A percentile compares a stretch with the other conserved stretches of the same genome.
phyloP scores from a whole-genome alignment of 345 rosid genomes.

The Brassica carinata region DNA sequence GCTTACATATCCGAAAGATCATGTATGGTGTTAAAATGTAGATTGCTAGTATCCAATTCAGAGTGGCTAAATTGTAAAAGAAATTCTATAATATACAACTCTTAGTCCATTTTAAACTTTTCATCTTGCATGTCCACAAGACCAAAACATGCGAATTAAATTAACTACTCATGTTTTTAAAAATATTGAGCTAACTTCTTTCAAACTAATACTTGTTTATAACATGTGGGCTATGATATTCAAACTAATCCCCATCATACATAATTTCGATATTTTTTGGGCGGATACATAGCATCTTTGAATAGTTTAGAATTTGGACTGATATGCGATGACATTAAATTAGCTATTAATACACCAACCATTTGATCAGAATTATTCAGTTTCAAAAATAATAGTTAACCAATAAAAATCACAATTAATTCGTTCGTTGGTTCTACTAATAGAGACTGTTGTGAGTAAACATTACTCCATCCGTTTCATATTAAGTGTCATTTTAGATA shows the following conservation, averaged over 20 bases:
- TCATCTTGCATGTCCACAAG: conserved; percentile 1
- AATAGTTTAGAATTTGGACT: conserved; percentile 7
- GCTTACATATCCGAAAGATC: not conserved
- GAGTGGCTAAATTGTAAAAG: not conserved
- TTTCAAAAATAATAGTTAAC: not conserved
- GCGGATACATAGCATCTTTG: not conserved
- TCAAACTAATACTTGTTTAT: not conserved
- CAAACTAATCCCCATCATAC: not conserved
- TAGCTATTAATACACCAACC: not conserved
- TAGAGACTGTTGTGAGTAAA: not conserved
- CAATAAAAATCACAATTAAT: not conserved
- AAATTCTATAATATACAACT: not conserved
- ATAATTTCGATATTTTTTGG: not conserved
- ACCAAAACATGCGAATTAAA: not conserved
- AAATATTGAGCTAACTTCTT: not conserved
- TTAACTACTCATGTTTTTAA: not conserved
- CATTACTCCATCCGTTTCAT: no score
- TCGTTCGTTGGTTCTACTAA: not conserved
- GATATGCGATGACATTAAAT: not conserved
- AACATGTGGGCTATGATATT: not conserved
- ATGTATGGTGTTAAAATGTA: not conserved
- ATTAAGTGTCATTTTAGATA: no score
- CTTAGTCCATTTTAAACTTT: not conserved
- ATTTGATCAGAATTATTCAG: not conserved
- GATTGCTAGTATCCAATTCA: not conserved